Evolutionary conservation across 768 basidiomycete genomes (phyloP).

Genomic region (Amanita polypyramis): DNA sequence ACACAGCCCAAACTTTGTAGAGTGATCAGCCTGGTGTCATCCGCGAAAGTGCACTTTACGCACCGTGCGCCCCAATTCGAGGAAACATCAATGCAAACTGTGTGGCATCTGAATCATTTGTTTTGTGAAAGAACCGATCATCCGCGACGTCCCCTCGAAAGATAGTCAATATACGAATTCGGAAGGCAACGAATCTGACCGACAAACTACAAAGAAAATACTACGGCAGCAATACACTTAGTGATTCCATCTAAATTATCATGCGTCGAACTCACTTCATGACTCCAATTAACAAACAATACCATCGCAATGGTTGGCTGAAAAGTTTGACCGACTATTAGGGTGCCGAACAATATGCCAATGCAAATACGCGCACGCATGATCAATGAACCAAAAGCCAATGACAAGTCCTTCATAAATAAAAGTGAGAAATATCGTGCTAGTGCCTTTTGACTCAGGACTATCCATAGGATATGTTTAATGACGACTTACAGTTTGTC

Average conservation of each 20-base stretch:
- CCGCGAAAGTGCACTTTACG: slow-evolving; percentile 12
- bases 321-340: slow-evolving; percentile 7
- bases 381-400: slow-evolving; percentile 93
- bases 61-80: slow-evolving; percentile 60
- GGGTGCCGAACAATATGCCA: background rate
- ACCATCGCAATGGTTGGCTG: slow-evolving; percentile 78
- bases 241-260: slow-evolving; percentile 6
- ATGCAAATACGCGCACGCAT: slow-evolving; percentile 52
- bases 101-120: slow-evolving; percentile 87
- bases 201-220: slow-evolving; percentile 81
- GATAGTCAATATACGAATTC: background rate
- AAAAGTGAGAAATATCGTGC: slow-evolving; percentile 77
- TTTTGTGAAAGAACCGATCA: slow-evolving; percentile 90
- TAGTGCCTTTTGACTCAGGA: slow-evolving; percentile 20
- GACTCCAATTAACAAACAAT: slow-evolving; percentile 71
- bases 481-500: slow-evolving; percentile 68
- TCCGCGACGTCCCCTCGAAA: slow-evolving; percentile 83
- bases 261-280: slow-evolving; percentile 55
- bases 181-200: slow-evolving; percentile 17
- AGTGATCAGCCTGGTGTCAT: background rate
- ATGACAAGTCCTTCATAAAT: slow-evolving; percentile 80
- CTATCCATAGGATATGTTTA: background rate
- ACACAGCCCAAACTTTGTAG: slow-evolving; percentile 64
- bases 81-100: slow-evolving; percentile 78
- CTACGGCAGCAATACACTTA: slow-evolving; percentile 24